Evolutionary conservation across 176 grass and related monocot species (phyloP).

Genomic region (Avena insularis): DNA sequence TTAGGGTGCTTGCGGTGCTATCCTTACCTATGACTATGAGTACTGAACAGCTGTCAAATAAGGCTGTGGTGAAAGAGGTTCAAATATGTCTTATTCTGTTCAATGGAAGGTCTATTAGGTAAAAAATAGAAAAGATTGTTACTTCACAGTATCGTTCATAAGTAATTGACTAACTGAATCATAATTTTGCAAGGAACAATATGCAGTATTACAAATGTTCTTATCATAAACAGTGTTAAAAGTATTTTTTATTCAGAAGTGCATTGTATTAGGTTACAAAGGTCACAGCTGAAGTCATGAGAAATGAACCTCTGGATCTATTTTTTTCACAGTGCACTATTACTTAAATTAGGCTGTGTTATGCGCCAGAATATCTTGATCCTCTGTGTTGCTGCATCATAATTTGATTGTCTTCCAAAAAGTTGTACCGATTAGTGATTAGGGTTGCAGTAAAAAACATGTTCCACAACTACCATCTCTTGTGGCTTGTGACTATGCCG

Average conservation of each 20-base stretch:
- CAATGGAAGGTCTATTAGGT: not conserved
- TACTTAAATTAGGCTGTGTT: not conserved
- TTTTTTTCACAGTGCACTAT: not conserved
- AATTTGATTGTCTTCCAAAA: not conserved
- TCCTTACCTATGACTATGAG: not conserved
- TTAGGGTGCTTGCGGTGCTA: not conserved
- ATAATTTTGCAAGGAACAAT: not conserved
- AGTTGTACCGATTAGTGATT: not conserved
- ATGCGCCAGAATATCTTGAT: not conserved
- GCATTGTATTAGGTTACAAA: not conserved
- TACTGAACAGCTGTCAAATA: not conserved
- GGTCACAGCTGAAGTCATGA: not conserved
- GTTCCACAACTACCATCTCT: not conserved
- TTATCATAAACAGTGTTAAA: not conserved
- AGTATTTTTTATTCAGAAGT: not conserved
- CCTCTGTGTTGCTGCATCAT: not conserved
- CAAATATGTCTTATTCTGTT: not conserved
- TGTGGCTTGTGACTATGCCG: not conserved
- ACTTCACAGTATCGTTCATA: not conserved
- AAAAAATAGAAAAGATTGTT: not conserved
- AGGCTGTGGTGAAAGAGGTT: not conserved
- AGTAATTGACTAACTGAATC: not conserved
- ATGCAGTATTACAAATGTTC: not conserved
- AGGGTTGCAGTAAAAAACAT: not conserved
- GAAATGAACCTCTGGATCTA: not conserved